Percentiles rank a stretch among this genome's conserved stretches.
Conservation (phyloP, 176 grass and related monocot species). For the Sorghum bicolor region Sorghum_bicolor_NCBIv3 NC_012870.2:729001-729500, state of each 20-base stretch:
- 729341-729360: not conserved
- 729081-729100: not conserved
- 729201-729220: no score
- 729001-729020: not conserved
- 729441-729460: not conserved
- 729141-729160: not conserved
- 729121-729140: not conserved
- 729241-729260: not conserved
- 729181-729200: not conserved
- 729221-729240: not conserved
- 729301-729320: not conserved
- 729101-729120: not conserved
- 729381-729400: not conserved
- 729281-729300: not conserved
- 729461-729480: not conserved
- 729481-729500: not conserved
- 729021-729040: not conserved
- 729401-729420: not conserved
- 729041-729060: not conserved
- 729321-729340: not conserved
- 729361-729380: not conserved
- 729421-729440: not conserved
- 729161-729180: not conserved
- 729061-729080: not conserved
- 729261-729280: not conserved